Percentiles rank a stretch among this genome's conserved stretches.
Evolutionary conservation across 768 basidiomycete species (phyloP).

Genomic region (Hygrocybe coccinea): DNA sequence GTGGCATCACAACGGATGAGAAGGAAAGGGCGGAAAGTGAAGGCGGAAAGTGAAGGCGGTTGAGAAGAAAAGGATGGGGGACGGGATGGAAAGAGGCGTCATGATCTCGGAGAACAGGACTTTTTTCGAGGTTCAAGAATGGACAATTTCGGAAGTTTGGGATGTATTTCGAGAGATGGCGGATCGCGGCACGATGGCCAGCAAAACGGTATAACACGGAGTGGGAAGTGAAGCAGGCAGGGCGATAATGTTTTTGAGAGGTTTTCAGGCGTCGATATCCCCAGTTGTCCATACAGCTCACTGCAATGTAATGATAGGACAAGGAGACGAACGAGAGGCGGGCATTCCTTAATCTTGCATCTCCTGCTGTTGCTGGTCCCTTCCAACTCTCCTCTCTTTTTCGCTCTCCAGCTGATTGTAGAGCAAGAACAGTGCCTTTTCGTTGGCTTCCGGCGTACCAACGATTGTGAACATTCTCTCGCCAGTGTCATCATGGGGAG

Average conservation of each 20-base stretch:
- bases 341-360: constrained; percentile 38
- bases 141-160: not conserved
- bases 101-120: not conserved
- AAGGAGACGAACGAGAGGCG: constrained; percentile 5
- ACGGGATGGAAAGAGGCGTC: not conserved
- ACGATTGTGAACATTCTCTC: constrained; percentile 99
- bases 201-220: not conserved
- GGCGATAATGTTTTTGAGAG: not conserved
- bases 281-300: not conserved
- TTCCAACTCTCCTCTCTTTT: constrained; percentile 88
- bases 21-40: not conserved
- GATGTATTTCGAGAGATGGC: not conserved
- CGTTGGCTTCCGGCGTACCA: constrained; percentile 92
- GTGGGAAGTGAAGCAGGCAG: constrained; percentile 13
- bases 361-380: constrained; percentile 77
- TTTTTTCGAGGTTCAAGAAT: not conserved
- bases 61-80: not conserved
- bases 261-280: not conserved
- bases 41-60: not conserved
- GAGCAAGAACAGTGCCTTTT: constrained; percentile 94
- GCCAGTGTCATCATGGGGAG: constrained; percentile 98
- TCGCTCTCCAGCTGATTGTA: constrained; percentile 97
- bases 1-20: not conserved
- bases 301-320: too few species aligned
- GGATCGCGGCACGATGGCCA: not conserved